Percentiles rank a stretch among this genome's conserved stretches.
Conservation (phyloP, 2,329 filamentous ascomycete species). For the Fusarium sulawesiense region DNA sequence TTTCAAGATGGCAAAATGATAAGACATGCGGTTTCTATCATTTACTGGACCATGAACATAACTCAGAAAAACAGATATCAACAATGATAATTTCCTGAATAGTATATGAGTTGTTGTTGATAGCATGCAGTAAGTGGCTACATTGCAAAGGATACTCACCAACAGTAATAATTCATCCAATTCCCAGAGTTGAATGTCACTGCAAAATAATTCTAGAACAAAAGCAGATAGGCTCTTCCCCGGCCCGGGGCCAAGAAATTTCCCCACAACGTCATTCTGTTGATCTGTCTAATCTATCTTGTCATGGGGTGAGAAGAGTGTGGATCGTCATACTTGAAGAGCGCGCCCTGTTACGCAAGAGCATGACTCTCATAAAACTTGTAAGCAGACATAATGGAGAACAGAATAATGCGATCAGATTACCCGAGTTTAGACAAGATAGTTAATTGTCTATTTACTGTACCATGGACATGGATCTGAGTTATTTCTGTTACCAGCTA, state of each 20-base stretch:
- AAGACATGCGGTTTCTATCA: too few relatives aligned
- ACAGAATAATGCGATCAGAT: too few relatives aligned
- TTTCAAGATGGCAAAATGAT: not conserved
- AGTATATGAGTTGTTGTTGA: too few relatives aligned
- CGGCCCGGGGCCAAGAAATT: conserved; percentile 28
- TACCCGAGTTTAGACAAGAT: too few relatives aligned
- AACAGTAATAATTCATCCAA: not conserved
- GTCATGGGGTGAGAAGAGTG: conserved; percentile 12
- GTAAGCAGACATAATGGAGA: not conserved
- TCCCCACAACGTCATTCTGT: conserved; percentile 38
- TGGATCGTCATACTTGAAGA: conserved; percentile 32
- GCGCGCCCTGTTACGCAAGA: conserved; percentile 38
- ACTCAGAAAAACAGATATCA: too few relatives aligned
- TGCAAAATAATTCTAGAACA: conserved; percentile 25
- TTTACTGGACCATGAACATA: too few relatives aligned
- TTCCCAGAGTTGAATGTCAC: not conserved
- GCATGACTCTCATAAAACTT: not conserved
- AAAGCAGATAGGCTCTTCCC: conserved; percentile 33
- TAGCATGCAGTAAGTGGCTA: not conserved
- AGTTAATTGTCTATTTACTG: not conserved
- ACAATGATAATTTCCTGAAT: too few relatives aligned
- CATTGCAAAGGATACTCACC: not conserved
- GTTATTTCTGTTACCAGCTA: not conserved
- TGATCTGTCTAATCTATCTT: conserved; percentile 1
- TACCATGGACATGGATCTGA: not conserved